Percentiles rank a stretch among this genome's conserved stretches.
phyloP scores from a whole-genome alignment of 1,139 yeast species.

The Taphrina confusa region DNA sequence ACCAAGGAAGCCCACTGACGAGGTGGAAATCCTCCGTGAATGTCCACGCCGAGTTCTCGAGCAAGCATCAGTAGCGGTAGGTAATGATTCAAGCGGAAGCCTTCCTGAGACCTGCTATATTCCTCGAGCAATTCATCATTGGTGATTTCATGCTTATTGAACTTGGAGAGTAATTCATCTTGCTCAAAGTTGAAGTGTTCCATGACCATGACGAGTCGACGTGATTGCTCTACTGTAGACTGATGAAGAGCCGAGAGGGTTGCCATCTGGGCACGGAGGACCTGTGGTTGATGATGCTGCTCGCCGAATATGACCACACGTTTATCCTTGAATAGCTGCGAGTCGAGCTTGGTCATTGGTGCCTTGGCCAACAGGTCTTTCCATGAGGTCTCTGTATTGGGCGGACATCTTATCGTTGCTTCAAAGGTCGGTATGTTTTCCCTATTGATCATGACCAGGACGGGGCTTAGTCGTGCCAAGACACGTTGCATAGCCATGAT shows the following conservation, averaged over 20 bases:
- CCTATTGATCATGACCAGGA: background rate
- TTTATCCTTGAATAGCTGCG: background rate
- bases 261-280: conserved; percentile 10
- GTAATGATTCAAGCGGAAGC: conserved; percentile 6
- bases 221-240: background rate
- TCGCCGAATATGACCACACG: conserved; percentile 5
- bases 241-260: background rate
- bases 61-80: conserved; percentile 12
- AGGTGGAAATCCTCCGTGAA: conserved; percentile 20
- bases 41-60: conserved; percentile 1
- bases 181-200: conserved; percentile 19
- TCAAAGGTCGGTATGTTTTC: conserved; percentile 6
- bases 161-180: background rate
- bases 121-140: background rate
- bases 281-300: conserved; percentile 23
- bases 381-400: conserved; percentile 1
- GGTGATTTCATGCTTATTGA: background rate
- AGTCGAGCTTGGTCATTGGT: background rate
- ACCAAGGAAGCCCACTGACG: conserved; percentile 24
- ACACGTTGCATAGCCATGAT: conserved; percentile 20
- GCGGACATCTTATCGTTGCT: background rate
- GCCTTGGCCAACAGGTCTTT: background rate
- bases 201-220: conserved; percentile 8
- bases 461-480: conserved; percentile 10
- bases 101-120: conserved; percentile 1